These are phyloP conservation scores for Kazachstania sp. DNA, from an alignment of 1,139 yeast genomes.

Conservation along the genomic window DNA sequence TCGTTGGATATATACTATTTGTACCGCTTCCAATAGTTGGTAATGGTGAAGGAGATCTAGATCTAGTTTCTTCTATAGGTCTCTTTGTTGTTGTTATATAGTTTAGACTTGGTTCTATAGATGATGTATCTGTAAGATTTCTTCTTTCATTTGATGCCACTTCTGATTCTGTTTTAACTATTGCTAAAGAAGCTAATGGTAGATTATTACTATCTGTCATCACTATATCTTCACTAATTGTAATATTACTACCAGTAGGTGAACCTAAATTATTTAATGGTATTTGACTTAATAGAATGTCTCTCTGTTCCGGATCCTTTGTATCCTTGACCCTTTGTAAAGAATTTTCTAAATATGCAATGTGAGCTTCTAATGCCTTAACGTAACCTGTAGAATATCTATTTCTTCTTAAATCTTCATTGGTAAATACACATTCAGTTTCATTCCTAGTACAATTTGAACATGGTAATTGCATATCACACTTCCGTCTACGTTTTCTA, in stretches of 20 bases:
- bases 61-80: not conserved
- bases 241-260: not conserved
- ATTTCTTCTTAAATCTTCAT: slow-evolving; percentile 42
- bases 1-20: slow-evolving; percentile 23
- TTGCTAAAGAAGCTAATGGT: not conserved
- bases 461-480: slow-evolving; percentile 43
- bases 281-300: slow-evolving; percentile 10
- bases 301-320: slow-evolving; percentile 8
- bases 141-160: not conserved
- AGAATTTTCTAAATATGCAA: slow-evolving; percentile 17
- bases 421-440: slow-evolving; percentile 39
- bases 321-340: slow-evolving; percentile 12
- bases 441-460: slow-evolving; percentile 38
- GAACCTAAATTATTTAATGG: slow-evolving; percentile 6
- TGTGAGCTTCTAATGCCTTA: slow-evolving; percentile 24
- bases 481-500: slow-evolving; percentile 44
- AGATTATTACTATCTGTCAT: not conserved
- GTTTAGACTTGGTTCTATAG: not conserved
- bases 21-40: slow-evolving; percentile 5
- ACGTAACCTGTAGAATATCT: slow-evolving; percentile 44
- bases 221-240: not conserved
- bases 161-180: not conserved
- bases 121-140: not conserved
- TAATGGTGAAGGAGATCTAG: slow-evolving; percentile 1
- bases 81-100: not conserved